Percentiles rank a stretch among this genome's conserved stretches.
phyloP scores from a whole-genome alignment of 2,329 filamentous ascomycete species.

The Botrytis porri region DNA sequence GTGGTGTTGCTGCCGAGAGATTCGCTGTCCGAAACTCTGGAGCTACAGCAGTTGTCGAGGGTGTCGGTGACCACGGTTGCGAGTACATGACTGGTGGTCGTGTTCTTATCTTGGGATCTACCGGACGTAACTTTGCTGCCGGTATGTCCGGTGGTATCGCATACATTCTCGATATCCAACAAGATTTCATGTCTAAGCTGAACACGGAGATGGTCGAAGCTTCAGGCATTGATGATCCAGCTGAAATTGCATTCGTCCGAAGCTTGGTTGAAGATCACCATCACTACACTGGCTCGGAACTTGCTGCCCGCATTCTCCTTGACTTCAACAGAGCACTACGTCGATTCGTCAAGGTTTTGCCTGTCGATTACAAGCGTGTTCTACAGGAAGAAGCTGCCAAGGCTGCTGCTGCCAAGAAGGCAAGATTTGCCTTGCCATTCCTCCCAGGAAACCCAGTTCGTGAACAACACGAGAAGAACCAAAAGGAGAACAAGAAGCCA shows the following conservation, averaged over 20 bases:
- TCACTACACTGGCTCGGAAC: constrained; percentile 94
- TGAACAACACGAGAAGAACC: constrained; percentile 49
- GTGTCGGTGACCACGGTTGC: constrained; percentile 92
- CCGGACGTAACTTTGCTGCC: constrained; percentile 94
- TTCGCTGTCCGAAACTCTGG: constrained; percentile 97
- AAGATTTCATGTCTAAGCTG: constrained; percentile 88
- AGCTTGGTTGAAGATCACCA: constrained; percentile 95
- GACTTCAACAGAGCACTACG: constrained; percentile 90
- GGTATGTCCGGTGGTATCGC: constrained; percentile 99
- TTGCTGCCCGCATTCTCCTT: constrained; percentile 87
- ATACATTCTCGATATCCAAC: constrained; percentile 85
- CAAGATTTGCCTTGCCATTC: constrained; percentile 76
- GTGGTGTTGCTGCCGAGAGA: constrained; percentile 90
- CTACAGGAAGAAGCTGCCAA: constrained; percentile 82
- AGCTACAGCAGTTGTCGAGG: constrained; percentile 93
- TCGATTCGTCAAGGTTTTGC: constrained; percentile 89
- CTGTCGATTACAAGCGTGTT: constrained; percentile 94
- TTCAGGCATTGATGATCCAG: constrained; percentile 75
- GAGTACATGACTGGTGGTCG: constrained; percentile 99
- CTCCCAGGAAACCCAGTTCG: constrained; percentile 64
- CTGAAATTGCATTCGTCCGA: constrained; percentile 86
- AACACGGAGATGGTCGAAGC: constrained; percentile 98
- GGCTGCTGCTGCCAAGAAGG: constrained; percentile 79
- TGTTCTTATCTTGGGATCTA: constrained; percentile 79
- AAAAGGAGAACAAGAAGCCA: constrained; percentile 66